Percentiles rank a stretch among this genome's conserved stretches.
Evolutionary conservation across 2,329 filamentous ascomycete genomes (phyloP).

Genomic region (Fusarium ramigenum): DNA sequence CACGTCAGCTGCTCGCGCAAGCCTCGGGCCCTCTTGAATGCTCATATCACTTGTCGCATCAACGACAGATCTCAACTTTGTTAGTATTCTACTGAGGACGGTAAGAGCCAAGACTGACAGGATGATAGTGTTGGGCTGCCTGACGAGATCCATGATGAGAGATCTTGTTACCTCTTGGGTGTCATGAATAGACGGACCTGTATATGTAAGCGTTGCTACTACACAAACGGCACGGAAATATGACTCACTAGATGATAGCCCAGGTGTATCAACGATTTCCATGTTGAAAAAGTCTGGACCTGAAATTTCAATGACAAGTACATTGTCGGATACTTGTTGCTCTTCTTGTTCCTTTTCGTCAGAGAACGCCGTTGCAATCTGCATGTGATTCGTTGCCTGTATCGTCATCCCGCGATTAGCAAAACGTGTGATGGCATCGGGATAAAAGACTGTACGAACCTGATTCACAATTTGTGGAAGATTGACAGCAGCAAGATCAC

Average conservation of each 20-base stretch:
- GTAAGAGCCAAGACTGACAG: background rate
- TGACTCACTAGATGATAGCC: background rate
- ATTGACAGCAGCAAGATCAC: background rate
- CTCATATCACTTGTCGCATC: background rate
- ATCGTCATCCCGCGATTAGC: accelerated
- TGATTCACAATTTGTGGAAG: background rate
- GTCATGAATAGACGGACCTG: accelerated
- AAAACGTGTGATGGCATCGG: too few relatives aligned
- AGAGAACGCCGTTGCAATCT: background rate
- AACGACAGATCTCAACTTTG: accelerated
- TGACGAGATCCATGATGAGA: background rate
- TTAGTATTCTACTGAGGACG: background rate
- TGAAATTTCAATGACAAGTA: background rate
- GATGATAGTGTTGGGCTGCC: background rate
- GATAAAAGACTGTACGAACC: background rate
- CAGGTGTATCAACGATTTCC: background rate
- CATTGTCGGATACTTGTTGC: background rate
- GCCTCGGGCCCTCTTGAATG: background rate
- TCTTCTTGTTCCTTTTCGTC: background rate
- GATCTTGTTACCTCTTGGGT: background rate
- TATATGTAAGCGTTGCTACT: too few relatives aligned
- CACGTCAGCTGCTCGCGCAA: background rate
- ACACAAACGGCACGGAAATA: accelerated
- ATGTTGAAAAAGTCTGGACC: background rate
- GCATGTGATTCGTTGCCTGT: background rate